phyloP scores from a whole-genome alignment of 2,329 filamentous ascomycete species.

The Cladophialophora psammophila region DNA sequence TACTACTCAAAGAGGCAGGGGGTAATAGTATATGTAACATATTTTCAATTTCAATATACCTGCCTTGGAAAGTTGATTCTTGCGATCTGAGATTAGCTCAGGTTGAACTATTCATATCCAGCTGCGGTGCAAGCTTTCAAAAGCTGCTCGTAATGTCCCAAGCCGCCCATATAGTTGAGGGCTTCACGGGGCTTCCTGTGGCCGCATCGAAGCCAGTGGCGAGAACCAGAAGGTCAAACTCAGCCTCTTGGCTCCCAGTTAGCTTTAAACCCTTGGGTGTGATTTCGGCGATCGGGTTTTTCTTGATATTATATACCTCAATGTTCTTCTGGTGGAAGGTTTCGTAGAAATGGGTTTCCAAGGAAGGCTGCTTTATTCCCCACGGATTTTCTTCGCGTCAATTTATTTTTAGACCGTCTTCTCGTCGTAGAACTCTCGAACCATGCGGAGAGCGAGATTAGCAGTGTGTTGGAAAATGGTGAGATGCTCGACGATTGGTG shows the following conservation, averaged over 20 bases:
- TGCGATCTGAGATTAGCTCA: neutral
- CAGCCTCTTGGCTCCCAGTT: constrained; percentile 40
- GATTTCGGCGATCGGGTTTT: constrained; percentile 51
- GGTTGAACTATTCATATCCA: constrained; percentile 7
- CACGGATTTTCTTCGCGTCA: constrained; percentile 53
- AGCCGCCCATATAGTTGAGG: constrained; percentile 52
- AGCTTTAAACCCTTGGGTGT: constrained; percentile 50
- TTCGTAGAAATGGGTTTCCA: constrained; percentile 61
- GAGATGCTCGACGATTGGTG: constrained; percentile 59
- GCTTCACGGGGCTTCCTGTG: constrained; percentile 60
- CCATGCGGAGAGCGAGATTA: constrained; percentile 69
- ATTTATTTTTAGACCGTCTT: constrained; percentile 49
- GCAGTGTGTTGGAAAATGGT: constrained; percentile 68
- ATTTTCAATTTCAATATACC: neutral
- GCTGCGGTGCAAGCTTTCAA: constrained; percentile 11
- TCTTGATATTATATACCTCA: constrained; percentile 53
- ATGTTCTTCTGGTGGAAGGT: constrained; percentile 56
- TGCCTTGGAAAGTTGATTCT: neutral
- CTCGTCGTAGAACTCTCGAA: constrained; percentile 57
- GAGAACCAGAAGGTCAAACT: constrained; percentile 49
- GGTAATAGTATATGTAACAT: neutral
- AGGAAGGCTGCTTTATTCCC: constrained; percentile 58
- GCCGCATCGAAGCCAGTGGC: constrained; percentile 55
- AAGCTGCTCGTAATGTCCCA: constrained; percentile 15
- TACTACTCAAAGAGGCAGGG: neutral